Percentiles rank a stretch among this genome's conserved stretches.
These are phyloP conservation scores for Millerago galiae DNA, from an alignment of 805 yeast genomes.

Conservation along the genomic window DNA sequence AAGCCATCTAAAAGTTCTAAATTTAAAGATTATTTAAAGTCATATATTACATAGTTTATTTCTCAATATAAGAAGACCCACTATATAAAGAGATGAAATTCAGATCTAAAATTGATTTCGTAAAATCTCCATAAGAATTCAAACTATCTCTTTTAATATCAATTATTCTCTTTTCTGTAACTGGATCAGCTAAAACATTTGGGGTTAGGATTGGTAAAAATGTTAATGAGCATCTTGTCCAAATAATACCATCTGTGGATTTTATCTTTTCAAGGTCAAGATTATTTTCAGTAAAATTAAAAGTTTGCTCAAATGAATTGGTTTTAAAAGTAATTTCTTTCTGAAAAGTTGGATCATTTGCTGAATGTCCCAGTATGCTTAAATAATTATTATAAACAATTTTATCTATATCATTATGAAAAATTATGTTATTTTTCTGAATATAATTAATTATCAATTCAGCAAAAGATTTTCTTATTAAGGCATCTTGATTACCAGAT, in stretches of 20 bases:
- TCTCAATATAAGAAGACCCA: conserved; percentile 15
- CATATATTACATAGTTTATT: not conserved
- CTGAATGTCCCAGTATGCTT: not conserved
- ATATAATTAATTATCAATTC: conserved; percentile 11
- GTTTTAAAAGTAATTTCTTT: conserved; percentile 6
- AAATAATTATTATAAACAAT: conserved; percentile 10
- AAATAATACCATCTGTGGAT: conserved; percentile 13
- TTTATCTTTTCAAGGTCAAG: conserved; percentile 7
- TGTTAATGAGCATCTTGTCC: conserved; percentile 23
- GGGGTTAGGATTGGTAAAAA: conserved; percentile 13
- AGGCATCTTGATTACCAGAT: conserved; percentile 11
- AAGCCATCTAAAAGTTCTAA: not conserved
- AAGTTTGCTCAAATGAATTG: conserved; percentile 15
- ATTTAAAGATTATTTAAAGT: not conserved
- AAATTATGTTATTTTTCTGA: not conserved
- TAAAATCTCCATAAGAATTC: conserved; percentile 15
- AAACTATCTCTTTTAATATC: conserved; percentile 7
- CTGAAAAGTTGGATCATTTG: not conserved
- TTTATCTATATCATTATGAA: conserved; percentile 13
- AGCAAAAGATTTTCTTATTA: conserved; percentile 15
- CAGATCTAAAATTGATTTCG: conserved; percentile 12
- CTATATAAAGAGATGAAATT: conserved; percentile 16
- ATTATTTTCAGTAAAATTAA: conserved; percentile 8
- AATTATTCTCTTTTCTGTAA: conserved; percentile 17
- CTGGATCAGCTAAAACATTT: conserved; percentile 13